Evolutionary conservation across 164 flowering plant species (phyloP), one percentile per base, ranked within the genome.

Genomic region (Annona cherimola): DNA sequence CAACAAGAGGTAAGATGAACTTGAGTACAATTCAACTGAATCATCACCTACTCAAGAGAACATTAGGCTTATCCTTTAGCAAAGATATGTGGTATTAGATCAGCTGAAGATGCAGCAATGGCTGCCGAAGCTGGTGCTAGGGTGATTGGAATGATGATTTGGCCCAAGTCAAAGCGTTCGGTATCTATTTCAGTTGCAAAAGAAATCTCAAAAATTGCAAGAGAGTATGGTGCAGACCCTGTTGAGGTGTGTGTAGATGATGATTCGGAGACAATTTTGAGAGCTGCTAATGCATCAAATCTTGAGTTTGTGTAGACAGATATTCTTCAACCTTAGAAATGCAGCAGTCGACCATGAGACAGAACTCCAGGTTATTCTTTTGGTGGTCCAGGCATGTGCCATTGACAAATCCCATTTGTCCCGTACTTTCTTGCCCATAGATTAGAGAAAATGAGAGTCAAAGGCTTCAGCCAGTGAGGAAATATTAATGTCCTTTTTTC

Each of bases 241-340:
- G 97, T 93, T 78, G 98, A 96, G n/a, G 98, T 95, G 3, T 93
- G 91, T 88, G 99, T 93, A 54, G 93, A 95, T 82, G 98, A 93
- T 78, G 89, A 93, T 75, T 85, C 82, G n/a, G 83, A 84, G 42
- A 87, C 97, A 5, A 90, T 93, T 73, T 54, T 83, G 70, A 82
- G 81, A 80, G 90, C 84, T 71, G 78, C 93, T 55, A 86, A 83
- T 76, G 82, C 82, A 66, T 76, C 94, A n/a, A 81, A 86, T 69
- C 85, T 93, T 75, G 96, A 86, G 79, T 68, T 83, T 76, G 89
- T 95, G 74, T 98, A 95, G 91, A 98, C 88, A 76, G 65, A 35
- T 57, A 3, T 54, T 39, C 35, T 6, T 43, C 44, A 44, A 16
- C 41, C 39, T 44, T 61, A 59, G 8, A 50, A 50, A 50, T 6